Percentiles rank a stretch among this genome's conserved stretches.
Conservation (phyloP, 2,329 filamentous ascomycete species). For the Chrysoporthe puriensis region DNA sequence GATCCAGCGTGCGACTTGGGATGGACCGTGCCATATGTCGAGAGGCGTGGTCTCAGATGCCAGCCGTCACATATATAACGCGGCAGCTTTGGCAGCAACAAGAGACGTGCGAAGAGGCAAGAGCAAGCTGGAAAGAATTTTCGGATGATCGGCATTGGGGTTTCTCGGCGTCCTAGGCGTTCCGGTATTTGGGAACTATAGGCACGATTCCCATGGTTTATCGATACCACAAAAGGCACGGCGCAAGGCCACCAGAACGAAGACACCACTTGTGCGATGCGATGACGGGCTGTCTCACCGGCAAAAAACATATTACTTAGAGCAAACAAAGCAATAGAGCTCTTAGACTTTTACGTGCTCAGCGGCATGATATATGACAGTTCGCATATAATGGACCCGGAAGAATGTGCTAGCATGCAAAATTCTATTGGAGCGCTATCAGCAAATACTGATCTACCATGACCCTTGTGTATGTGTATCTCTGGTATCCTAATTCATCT, state of each 20-base stretch:
- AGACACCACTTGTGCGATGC: background rate
- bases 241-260: background rate
- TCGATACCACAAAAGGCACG: background rate
- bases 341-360: background rate
- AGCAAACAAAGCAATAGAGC: background rate
- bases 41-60: background rate
- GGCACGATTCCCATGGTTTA: background rate
- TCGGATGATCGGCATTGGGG: background rate
- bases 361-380: no score
- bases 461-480: conserved; percentile 1
- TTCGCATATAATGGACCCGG: background rate
- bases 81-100: background rate
- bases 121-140: background rate
- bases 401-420: background rate
- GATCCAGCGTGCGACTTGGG: background rate
- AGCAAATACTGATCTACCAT: background rate
- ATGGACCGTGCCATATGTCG: background rate
- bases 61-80: no score
- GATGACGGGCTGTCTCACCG: background rate
- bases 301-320: background rate
- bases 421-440: background rate
- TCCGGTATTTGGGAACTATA: background rate
- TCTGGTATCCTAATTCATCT: conserved; percentile 13
- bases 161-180: background rate
- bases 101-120: background rate